Conservation (phyloP, 139 green algal species). For the Pleodorina starrii region DNA sequence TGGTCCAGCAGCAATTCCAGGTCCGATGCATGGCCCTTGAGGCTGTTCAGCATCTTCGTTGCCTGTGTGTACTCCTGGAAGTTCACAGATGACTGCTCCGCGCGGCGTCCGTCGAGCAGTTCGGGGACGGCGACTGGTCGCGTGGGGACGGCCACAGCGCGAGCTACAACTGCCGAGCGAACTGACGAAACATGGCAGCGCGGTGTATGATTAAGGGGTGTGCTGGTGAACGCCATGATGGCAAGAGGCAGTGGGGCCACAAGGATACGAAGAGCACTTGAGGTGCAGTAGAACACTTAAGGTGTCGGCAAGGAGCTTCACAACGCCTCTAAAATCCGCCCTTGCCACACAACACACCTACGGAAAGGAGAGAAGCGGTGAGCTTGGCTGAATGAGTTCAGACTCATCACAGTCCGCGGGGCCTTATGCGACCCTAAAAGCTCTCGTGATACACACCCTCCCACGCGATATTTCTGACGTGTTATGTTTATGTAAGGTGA, state of each 20-base stretch:
- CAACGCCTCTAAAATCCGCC: background rate
- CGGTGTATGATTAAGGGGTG: background rate
- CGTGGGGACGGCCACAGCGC: conserved; percentile 23
- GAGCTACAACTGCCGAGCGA: conserved; percentile 17
- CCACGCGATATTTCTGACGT: no score
- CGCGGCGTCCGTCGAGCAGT: background rate
- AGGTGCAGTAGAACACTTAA: background rate
- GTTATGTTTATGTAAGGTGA: no score
- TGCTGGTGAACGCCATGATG: background rate
- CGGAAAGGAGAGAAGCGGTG: conserved; percentile 18
- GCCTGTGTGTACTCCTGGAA: conserved; percentile 35
- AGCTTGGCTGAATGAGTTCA: no score
- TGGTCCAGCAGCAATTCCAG: conserved; percentile 19
- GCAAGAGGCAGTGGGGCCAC: background rate
- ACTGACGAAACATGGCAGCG: background rate
- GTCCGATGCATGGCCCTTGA: background rate
- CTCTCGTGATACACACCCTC: no score
- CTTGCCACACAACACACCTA: background rate
- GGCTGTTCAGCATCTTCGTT: conserved; percentile 22
- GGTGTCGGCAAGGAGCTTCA: background rate
- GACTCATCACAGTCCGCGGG: no score
- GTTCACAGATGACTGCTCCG: background rate
- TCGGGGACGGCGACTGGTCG: conserved; percentile 15
- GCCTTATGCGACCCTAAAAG: no score
- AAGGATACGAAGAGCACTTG: background rate